Evolutionary conservation across 129 eudicot genomes (phyloP).

Genomic region (Glebionis coronaria): DNA sequence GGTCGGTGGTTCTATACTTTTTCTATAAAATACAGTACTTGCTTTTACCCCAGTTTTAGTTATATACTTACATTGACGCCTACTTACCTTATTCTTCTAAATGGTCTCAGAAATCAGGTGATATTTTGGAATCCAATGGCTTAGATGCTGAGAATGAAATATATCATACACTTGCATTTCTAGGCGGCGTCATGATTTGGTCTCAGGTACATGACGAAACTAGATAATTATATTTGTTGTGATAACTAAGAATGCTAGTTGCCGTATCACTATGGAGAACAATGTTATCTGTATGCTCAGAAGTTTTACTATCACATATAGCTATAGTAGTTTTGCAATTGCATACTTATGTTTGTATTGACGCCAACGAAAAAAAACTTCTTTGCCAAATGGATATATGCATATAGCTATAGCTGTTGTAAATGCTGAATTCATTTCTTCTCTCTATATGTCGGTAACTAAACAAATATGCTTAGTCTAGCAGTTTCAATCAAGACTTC

Average conservation of each 20-base stretch:
- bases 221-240: neutral
- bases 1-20: slow-evolving; percentile 40
- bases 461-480: neutral
- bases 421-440: neutral
- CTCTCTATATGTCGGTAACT: neutral
- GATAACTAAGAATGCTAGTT: slow-evolving; percentile 1
- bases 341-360: slow-evolving; percentile 1
- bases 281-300: slow-evolving; percentile 2
- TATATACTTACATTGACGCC: slow-evolving; percentile 14
- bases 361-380: neutral
- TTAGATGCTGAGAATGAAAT: slow-evolving; percentile 84
- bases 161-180: slow-evolving; percentile 78
- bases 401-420: neutral
- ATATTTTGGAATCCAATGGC: slow-evolving; percentile 50
- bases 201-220: slow-evolving; percentile 65
- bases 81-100: slow-evolving; percentile 11
- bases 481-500: neutral
- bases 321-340: neutral
- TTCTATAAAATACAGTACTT: neutral
- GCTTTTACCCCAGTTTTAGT: neutral
- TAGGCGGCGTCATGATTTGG: slow-evolving; percentile 96
- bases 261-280: neutral
- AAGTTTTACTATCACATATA: too few species aligned
- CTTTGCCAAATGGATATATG: neutral
- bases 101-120: slow-evolving; percentile 67